A percentile compares a stretch with the other conserved stretches of the same genome.
Evolutionary conservation across 257 asterid species (phyloP).

Genomic region (Catharanthus roseus): DNA sequence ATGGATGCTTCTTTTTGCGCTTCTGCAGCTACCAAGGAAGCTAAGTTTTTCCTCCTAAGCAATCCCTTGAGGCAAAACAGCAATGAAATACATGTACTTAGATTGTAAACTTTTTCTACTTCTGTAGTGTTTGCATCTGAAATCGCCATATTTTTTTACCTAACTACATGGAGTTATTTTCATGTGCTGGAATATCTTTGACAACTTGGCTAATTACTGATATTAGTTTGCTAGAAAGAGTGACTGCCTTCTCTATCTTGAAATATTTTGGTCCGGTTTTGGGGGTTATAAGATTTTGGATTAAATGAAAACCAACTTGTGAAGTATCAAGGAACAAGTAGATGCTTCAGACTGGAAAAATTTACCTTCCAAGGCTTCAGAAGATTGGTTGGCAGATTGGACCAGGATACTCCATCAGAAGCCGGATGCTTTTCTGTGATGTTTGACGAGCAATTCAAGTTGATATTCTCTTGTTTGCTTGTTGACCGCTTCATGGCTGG

Average conservation of each 20-base stretch:
- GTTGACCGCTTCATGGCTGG: conserved; percentile 29
- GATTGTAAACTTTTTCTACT: neutral
- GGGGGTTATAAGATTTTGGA: neutral
- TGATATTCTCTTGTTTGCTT: conserved; percentile 43
- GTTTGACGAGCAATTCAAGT: conserved; percentile 23
- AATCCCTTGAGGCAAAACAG: conserved; percentile 37
- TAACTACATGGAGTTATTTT: neutral
- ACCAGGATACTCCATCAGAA: conserved; percentile 54
- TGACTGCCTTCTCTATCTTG: conserved; percentile 1
- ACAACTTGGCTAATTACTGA: neutral
- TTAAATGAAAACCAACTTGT: neutral
- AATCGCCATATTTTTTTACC: neutral
- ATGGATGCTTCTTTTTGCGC: conserved; percentile 78
- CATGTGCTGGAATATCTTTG: neutral
- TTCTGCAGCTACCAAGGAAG: conserved; percentile 67
- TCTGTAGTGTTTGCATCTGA: neutral
- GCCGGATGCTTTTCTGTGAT: conserved; percentile 33
- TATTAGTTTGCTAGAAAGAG: neutral
- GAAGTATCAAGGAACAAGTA: neutral
- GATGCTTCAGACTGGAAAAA: conserved; percentile 3
- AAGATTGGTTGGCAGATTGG: conserved; percentile 60
- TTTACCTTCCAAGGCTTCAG: conserved; percentile 74
- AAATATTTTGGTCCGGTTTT: neutral
- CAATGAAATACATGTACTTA: neutral
- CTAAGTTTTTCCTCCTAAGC: conserved; percentile 61